Evolutionary conservation across 345 rosid species (phyloP), one percentile per base, ranked within the genome.

Genomic region (Psidium guajava): DNA sequence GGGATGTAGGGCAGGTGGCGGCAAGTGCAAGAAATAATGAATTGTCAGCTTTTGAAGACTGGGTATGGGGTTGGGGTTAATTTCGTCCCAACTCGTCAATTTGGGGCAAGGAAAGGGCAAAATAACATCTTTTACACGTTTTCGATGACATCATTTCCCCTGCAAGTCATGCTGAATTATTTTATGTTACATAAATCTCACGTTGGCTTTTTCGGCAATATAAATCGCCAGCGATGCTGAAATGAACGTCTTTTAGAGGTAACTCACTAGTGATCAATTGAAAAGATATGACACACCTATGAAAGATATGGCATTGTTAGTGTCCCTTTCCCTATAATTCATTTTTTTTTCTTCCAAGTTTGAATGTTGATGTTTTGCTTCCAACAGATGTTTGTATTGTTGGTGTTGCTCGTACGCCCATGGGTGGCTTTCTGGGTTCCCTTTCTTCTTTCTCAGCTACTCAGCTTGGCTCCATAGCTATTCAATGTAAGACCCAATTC

Each of bases 341-440:
- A 53, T 54, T 75, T 28, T 27, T 40, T 64, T 85, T 49, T 75
- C 14, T 58, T 81, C 55, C 20, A 51, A 24, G 40, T 55, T 82
- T 82, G 84, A 69, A 83, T 82, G 81, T 87, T 83, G 47, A 56
- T 82, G 4, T 61, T 86, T 59, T 32, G 21, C 16, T 59, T 69
- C 28, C 21, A 10, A 58, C 91, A 97, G 99, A 97, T 95, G 98
- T 94, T 90, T 97, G 98, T 88, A 89, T 97, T 84, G 98, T 95
- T 86, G 99, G 99, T 85, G 93, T 95, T 88, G 96, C 98, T 24
- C 93, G 98, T 64, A 96, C 99, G 21, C 98, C 99, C 20, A 89
- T 97, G 86, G 99, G 99, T 47, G 95, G 89, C 83, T 93, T 97
- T 87, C 94, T 95, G 87, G 99, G 99, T 77, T 88, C 97, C 52